Conservation (phyloP, 2,329 filamentous ascomycete species). For the Ramichloridium luteum region DNA sequence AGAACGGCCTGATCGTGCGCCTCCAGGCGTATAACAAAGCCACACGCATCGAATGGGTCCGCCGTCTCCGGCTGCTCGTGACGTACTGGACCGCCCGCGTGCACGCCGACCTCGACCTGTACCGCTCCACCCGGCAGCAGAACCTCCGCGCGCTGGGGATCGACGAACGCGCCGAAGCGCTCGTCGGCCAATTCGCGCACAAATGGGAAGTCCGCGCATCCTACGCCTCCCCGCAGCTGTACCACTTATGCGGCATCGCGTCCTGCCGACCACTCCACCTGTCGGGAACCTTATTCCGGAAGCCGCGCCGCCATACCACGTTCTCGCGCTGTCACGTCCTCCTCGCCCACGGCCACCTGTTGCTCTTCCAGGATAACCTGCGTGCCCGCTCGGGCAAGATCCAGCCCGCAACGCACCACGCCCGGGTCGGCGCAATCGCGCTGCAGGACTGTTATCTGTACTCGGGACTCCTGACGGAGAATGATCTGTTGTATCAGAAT, state of each 20-base stretch:
- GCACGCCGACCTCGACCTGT: conserved; percentile 43
- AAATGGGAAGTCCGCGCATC: conserved; percentile 58
- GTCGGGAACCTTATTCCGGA: conserved; percentile 51
- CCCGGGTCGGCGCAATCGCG: conserved; percentile 46
- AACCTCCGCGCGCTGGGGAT: conserved; percentile 51
- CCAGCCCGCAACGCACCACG: conserved; percentile 49
- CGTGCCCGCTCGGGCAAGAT: conserved; percentile 43
- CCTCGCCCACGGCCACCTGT: conserved; percentile 46
- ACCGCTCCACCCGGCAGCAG: conserved; percentile 43
- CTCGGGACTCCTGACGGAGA: conserved; percentile 49
- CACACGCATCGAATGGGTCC: conserved; percentile 51
- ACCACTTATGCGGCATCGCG: conserved; percentile 55
- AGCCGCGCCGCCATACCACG: conserved; percentile 48
- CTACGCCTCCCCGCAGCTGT: conserved; percentile 50
- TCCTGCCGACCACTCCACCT: conserved; percentile 51
- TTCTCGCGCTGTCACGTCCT: conserved; percentile 51
- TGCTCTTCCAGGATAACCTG: conserved; percentile 50
- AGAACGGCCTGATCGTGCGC: conserved; percentile 49
- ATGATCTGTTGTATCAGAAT: conserved; percentile 51
- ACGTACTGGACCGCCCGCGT: conserved; percentile 51
- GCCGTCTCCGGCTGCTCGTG: conserved; percentile 42
- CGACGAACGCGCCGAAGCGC: conserved; percentile 53
- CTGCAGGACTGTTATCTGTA: conserved; percentile 55
- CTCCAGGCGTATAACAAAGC: conserved; percentile 43
- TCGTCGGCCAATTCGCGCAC: conserved; percentile 52